Evolutionary conservation across 176 grass and related monocot species (phyloP), one percentile per base, ranked within the genome.

Genomic region (Panicum miliaceum): DNA sequence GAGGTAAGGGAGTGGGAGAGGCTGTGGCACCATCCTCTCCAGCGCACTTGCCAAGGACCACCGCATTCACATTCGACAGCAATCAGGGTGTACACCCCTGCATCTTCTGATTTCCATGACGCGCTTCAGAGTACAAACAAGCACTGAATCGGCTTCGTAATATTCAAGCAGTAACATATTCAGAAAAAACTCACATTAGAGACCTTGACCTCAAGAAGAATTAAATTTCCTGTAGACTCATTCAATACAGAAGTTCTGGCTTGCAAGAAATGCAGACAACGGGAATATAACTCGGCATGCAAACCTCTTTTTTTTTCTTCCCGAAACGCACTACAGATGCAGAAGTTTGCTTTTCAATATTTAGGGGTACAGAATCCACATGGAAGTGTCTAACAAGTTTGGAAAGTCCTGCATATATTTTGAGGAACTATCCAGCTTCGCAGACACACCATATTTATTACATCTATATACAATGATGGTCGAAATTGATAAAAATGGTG

Each of bases 311-410:
- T 20, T 18, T 20, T 53, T 20, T 52, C 16, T 51, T 5, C 3
- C 3, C 13, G 2, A 53, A 57, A 57, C 9, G 22, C 7, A n/a
- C 54, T 57, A 3, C 20, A 1, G 7, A 9, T 3, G n/a, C 8
- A 25, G 3, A 59, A 4, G n/a, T 25, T 59, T 58, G 37, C 20
- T 74, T 83, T 80, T 59, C 60, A 68, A 42, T 26, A 41, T 60
- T 58, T 36, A 4, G 42, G 50, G 32, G 59, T n/a, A 7, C 6
- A 37, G 1, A 60, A 14, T 61, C 52, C 34, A 80, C 22, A 36
- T 19, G 53, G 35, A 32, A 57, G 46, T 74, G 48, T 38, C 43
- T n/a, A 83, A 53, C 19, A 83, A 58, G 27, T n/a, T 79, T 84
- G 27, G 22, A 74, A 79, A 84, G 43, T 22, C 27, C 38, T 15